Base-by-base conservation (phyloP, 495 filamentous ascomycete species). In the Penicillium turbatum region DNA sequence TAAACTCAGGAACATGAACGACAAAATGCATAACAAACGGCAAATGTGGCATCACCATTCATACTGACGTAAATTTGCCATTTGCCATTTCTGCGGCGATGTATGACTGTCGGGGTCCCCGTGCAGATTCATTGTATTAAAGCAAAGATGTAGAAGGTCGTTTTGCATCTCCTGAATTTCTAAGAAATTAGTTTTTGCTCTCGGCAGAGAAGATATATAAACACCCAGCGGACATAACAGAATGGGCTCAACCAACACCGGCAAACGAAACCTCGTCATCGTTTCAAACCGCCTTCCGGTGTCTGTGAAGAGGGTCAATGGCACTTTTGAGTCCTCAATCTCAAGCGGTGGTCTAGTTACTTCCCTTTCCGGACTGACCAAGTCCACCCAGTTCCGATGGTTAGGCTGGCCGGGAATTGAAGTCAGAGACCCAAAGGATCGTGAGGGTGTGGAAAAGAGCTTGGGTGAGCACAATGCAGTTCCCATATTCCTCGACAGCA, bases 371-470 rank as follows among this genome's bases (percentile, higher is more conserved):
- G 91, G 91, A 13, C 71, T 96, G 55, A 86, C 86, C 61, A 95
- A 93, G 68, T 82, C 87, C 5, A 92, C 87, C 12, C 85, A 82
- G 36, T 95, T 96, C 70, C 82, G 85, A 56, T 96, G 91, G 91
- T 95, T 95, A 68, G 91, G 91, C 29, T 96, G 91, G 91, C 90
- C 91, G 0, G 91, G 91, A 5, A 69, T 91, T 13, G 85, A 92
- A 43, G 64, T 72, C 19, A 64, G 60, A 38, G 66, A 73, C 7
- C 39, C 29, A 2, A 49, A 48, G 26, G 72, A 83, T 3, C 73
- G 75, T 24, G 71, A 77, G 30, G 55, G 76, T 24, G 78, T 83
- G 13, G 63, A 61, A 13, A 52, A 69, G 16, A 67, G 68, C 13
- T 56, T 83, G 53, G 65, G 66, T 5, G 72, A 79, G 29, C 76